phyloP scores from a whole-genome alignment of 1,284 basidiomycete species.

The Trametes versicolor region DNA sequence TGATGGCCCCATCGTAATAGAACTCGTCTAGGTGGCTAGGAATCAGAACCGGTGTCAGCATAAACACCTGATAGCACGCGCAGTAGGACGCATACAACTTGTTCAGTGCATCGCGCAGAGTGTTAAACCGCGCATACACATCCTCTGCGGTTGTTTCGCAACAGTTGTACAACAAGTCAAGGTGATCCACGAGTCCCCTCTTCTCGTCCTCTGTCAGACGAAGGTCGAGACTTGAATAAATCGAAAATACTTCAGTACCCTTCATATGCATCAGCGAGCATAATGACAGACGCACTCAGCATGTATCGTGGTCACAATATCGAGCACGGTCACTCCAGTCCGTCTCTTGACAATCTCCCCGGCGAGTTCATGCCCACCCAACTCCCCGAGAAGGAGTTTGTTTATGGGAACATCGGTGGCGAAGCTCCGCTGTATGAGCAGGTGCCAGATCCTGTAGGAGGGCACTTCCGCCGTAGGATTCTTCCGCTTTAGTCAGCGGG shows the following conservation, averaged over 20 bases:
- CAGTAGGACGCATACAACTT: neutral
- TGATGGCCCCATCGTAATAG: neutral
- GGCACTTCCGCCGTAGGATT: neutral
- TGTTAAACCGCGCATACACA: neutral
- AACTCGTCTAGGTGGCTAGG: neutral
- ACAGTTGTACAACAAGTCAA: neutral
- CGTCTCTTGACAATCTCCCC: neutral
- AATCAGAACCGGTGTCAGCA: neutral
- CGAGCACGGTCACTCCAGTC: constrained; percentile 5
- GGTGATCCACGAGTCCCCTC: neutral
- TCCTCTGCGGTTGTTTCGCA: neutral
- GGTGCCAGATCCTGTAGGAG: neutral
- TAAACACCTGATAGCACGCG: neutral
- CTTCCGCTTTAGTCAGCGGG: constrained; percentile 43
- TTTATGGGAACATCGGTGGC: constrained; percentile 1
- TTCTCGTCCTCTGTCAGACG: neutral
- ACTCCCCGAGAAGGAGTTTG: neutral
- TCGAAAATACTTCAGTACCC: neutral
- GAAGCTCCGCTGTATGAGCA: constrained; percentile 2
- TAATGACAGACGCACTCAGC: constrained; percentile 1
- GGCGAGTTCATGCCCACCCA: neutral
- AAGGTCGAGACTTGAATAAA: neutral
- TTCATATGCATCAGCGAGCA: neutral
- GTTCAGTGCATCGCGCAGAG: neutral
- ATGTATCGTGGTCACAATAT: neutral